Evolutionary conservation across 108 stramenopile genomes (phyloP), one percentile per base, ranked within the genome.

Genomic region (Fragilaria crotonensis): DNA sequence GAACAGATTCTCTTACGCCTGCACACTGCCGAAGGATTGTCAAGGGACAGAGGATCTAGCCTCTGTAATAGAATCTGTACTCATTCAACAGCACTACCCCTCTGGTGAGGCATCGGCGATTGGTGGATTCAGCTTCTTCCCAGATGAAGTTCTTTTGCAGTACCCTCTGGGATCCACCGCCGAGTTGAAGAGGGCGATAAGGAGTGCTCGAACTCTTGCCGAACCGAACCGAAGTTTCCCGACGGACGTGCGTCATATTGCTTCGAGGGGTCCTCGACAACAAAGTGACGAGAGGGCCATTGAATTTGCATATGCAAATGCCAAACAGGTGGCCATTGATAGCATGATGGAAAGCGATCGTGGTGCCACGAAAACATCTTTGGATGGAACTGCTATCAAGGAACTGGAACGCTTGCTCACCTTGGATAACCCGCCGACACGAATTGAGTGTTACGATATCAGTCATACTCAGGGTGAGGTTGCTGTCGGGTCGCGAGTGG

Each of bases 401-500:
- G 77, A 78, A 31, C 52, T 87, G 5, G 57, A 57, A 4, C 20
- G 4, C 5, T 27, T 87, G 32, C 62, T 87, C 1, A 50, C 66
- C 52, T 58, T 87, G 25, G 55, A 68, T 9, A 54, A 63, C 3
- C 21, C 17, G 23, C 81, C 79, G 5, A 31, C 56, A 21, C 44
- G 77, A 30, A 87, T 90, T 46, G 89, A 90, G 60, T 83, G 83
- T 31, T 90, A 77, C 55, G 89, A 90, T 54, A 79, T 90, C 27
- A 77, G 76, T 63, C 89, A 90, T 59, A 79, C 70, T 18, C 76
- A 83, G 25, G 89, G 89, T 14, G 76, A 78, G 19, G 45, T 41
- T 21, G 45, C 80, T 9, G 83, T 87, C 48, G 85, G 63, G 23
- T 76, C 75, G 4, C 53, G 80, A 32, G 89, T 86, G 19, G 84